Evolutionary conservation across 2,329 filamentous ascomycete genomes (phyloP).

Genomic region (Penicillium sp.): DNA sequence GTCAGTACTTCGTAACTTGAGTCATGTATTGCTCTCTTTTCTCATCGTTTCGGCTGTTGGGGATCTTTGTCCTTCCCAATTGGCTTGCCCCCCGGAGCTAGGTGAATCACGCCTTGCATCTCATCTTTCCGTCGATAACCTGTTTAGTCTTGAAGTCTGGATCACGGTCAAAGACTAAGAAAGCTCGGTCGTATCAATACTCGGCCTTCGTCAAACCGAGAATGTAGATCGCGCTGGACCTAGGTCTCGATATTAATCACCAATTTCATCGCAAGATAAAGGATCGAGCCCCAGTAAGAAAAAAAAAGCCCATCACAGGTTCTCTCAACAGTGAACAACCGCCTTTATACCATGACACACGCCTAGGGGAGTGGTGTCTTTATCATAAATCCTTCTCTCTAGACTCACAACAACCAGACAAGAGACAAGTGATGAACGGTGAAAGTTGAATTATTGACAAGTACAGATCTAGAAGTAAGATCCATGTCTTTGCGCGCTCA

Average conservation of each 20-base stretch:
- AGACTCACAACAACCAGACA: background rate
- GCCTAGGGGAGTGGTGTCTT: background rate
- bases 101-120: constrained; percentile 13
- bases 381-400: background rate
- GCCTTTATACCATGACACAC: background rate
- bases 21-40: background rate
- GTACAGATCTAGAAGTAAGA: constrained; percentile 37
- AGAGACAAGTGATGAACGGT: constrained; percentile 5
- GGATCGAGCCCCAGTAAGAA: background rate
- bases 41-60: constrained; percentile 6
- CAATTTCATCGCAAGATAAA: background rate
- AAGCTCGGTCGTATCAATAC: background rate
- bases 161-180: background rate
- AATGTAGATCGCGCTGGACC: background rate
- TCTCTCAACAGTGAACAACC: background rate
- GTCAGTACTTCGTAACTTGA: background rate
- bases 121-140: constrained; percentile 4
- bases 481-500: constrained; percentile 33
- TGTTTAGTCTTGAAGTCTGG: constrained; percentile 4
- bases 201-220: background rate
- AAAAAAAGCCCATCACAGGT: background rate
- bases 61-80: constrained; percentile 12
- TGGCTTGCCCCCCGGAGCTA: constrained; percentile 8
- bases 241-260: background rate
- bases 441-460: constrained; percentile 31